phyloP scores from a whole-genome alignment of 306 rosid genomes.

The Corylus avellana region DNA sequence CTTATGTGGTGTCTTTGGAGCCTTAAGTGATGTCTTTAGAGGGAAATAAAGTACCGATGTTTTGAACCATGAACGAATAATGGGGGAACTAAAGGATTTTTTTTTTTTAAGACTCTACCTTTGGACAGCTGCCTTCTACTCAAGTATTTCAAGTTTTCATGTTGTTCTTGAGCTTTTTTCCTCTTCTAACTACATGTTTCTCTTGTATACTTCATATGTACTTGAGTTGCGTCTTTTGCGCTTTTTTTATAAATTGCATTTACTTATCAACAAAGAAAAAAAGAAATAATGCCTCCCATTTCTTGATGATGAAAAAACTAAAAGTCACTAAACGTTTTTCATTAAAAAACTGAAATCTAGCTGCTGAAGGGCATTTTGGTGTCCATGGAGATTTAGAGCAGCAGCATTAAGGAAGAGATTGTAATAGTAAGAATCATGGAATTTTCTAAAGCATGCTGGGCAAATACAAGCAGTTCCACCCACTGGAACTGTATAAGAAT shows the following conservation, averaged over 20 bases:
- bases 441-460: not conserved
- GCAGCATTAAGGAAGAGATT: not conserved
- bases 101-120: too few relatives aligned
- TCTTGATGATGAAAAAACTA: not conserved
- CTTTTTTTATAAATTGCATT: too few relatives aligned
- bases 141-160: too few relatives aligned
- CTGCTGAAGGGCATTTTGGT: not conserved
- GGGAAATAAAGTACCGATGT: too few relatives aligned
- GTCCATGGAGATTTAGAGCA: not conserved
- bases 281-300: not conserved
- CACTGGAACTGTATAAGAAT: not conserved
- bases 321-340: not conserved
- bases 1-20: too few relatives aligned
- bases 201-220: not conserved
- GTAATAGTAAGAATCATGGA: not conserved
- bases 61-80: too few relatives aligned
- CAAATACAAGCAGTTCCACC: slow-evolving; percentile 9
- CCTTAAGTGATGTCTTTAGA: too few relatives aligned
- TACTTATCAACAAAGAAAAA: not conserved
- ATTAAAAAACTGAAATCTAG: not conserved
- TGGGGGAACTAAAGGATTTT: too few relatives aligned
- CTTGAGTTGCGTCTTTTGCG: not conserved
- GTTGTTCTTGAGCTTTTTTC: too few relatives aligned
- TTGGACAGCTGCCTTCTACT: too few relatives aligned
- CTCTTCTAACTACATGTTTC: not conserved